phyloP scores from a whole-genome alignment of 2,329 filamentous ascomycete species.

The Metarhizium guizhouense region DNA sequence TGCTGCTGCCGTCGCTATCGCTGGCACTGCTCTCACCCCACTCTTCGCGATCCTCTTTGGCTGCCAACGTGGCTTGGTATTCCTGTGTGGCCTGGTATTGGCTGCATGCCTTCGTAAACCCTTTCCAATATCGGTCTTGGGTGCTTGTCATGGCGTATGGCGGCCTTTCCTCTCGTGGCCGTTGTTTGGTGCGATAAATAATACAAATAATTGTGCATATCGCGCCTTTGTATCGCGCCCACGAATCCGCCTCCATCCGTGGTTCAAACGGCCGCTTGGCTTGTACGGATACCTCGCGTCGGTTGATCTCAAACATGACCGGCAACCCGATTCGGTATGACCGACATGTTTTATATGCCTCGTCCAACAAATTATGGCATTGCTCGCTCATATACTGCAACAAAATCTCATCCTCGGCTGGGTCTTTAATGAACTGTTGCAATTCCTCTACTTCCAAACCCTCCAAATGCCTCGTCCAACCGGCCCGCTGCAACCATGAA shows the following conservation, averaged over 20 bases:
- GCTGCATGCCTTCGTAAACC: background rate
- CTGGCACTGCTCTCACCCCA: too few species aligned
- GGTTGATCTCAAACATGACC: slow-evolving; percentile 6
- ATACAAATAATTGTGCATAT: slow-evolving; percentile 3
- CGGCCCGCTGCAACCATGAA: background rate
- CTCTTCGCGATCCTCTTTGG: too few species aligned
- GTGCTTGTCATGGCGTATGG: background rate
- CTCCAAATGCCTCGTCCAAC: slow-evolving; percentile 5
- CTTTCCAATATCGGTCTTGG: slow-evolving; percentile 1
- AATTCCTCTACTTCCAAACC: background rate
- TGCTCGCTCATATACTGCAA: slow-evolving; percentile 2
- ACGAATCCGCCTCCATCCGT: slow-evolving; percentile 7
- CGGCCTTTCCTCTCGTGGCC: background rate
- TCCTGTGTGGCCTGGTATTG: too few species aligned
- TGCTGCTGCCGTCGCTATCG: too few species aligned
- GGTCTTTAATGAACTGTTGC: background rate
- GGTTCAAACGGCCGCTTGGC: slow-evolving; percentile 4
- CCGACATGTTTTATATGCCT: background rate
- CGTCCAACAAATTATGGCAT: background rate
- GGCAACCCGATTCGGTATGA: background rate
- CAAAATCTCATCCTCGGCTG: slow-evolving; percentile 2
- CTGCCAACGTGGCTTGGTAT: too few species aligned
- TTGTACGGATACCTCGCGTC: slow-evolving; percentile 1
- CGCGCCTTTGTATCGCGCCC: slow-evolving; percentile 5
- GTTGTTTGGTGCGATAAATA: background rate